These are phyloP conservation scores for Coniella vitis DNA, from an alignment of 2,329 filamentous ascomycete species.

Conservation along the genomic window DNA sequence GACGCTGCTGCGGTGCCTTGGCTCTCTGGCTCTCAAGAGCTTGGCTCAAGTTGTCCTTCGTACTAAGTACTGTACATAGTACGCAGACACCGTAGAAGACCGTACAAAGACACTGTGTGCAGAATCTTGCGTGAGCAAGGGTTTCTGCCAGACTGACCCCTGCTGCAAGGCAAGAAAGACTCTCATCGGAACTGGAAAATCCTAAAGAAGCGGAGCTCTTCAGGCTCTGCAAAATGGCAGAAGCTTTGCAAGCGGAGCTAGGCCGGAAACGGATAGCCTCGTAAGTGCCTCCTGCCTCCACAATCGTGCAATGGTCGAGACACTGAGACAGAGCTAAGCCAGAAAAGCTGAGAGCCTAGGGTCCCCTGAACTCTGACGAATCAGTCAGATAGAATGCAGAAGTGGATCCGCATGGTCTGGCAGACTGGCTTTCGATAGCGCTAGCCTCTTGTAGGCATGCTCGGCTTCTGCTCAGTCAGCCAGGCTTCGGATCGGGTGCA, in stretches of 20 bases:
- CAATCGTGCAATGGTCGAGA: neutral
- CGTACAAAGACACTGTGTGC: too few species aligned
- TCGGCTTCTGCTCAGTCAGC: slow-evolving; percentile 2
- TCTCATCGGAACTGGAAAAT: slow-evolving; percentile 3
- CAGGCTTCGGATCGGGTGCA: neutral
- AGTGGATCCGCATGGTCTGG: neutral
- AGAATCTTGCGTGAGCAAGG: neutral
- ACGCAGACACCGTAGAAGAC: too few species aligned
- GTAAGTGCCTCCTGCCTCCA: neutral
- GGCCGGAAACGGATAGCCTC: neutral
- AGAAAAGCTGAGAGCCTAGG: slow-evolving; percentile 1
- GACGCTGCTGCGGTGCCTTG: too few species aligned
- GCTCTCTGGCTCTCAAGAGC: too few species aligned
- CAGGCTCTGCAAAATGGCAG: too few species aligned
- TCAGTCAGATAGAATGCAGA: neutral
- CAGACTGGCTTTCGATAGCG: neutral
- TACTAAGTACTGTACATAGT: too few species aligned
- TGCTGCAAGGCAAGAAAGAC: neutral
- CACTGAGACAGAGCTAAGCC: slow-evolving; percentile 6
- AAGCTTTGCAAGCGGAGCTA: neutral
- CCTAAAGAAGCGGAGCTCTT: neutral
- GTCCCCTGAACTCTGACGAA: neutral
- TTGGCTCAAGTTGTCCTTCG: too few species aligned
- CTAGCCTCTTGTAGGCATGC: neutral
- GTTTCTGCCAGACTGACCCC: too few species aligned